Evolutionary conservation across 352 stramenopile species (phyloP), one percentile per base, ranked within the genome.

Genomic region (Globisporangium iwayamae): DNA sequence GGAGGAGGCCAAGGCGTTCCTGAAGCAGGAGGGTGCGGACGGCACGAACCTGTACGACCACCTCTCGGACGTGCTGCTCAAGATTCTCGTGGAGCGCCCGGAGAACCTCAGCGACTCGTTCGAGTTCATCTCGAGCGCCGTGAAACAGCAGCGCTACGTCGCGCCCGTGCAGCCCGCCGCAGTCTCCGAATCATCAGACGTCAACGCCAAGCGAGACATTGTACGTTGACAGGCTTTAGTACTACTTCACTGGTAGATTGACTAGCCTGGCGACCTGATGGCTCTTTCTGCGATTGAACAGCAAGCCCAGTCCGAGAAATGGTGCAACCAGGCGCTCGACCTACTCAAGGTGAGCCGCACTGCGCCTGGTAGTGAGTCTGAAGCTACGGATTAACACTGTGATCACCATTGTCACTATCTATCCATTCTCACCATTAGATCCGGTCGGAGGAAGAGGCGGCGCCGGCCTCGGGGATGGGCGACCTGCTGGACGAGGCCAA

Each of bases 1-100:
- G 50, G 90, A 97, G 38, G 84, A 94, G 66, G 90, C 89, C 22
- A 96, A 96, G 67, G 89, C 91, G 2, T 96, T 94, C 66, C 65
- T 97, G 58, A 89, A 96, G 73, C 87, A 93, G 55, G 82, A 96
- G 45, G 69, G 67, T 7, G 47, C 56, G 5, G 84, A 93, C 52
- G 87, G 85, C 38, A 90, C 87, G 11, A 93, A 90, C 63, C 66
- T 96, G 32, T 96, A 96, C 62, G 85, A 94, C 60, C 87, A 95
- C 52, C 70, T 96, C 46, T 88, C 87, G 2, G 86, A 96, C 47
- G 84, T 96, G 13, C 67, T 96, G 55, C 75, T 96, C 53, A 96
- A 95, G 70, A 88, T 91, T 53, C 76, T 95, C 14, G 79, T 90
- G 8, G 91, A 98, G 63, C 74, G 85, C 0, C 90, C 90, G 1